These are phyloP conservation scores for Wickerhamomyces canadensis DNA, from an alignment of 805 yeast genomes.

Conservation along the genomic window DNA sequence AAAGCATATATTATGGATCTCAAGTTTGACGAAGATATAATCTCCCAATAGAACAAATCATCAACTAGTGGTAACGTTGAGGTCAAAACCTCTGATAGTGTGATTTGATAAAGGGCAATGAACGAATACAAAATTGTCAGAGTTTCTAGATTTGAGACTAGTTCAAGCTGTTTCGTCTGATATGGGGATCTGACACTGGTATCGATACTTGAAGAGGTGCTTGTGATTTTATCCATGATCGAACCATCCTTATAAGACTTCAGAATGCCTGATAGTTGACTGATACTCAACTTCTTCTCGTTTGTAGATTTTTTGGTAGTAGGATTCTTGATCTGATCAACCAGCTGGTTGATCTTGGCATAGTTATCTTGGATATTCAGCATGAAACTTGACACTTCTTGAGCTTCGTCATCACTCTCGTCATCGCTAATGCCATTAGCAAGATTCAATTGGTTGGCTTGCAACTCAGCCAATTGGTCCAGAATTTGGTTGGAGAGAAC, in stretches of 20 bases:
- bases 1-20: slow-evolving; percentile 31
- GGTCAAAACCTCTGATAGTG: slow-evolving; percentile 29
- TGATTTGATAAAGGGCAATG: slow-evolving; percentile 28
- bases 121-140: slow-evolving; percentile 27
- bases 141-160: slow-evolving; percentile 21
- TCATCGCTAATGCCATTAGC: background rate
- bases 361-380: background rate
- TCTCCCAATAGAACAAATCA: slow-evolving; percentile 44
- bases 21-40: slow-evolving; percentile 27
- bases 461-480: slow-evolving; percentile 13
- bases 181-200: too few species aligned
- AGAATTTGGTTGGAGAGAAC: slow-evolving; percentile 8
- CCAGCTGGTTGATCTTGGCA: background rate
- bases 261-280: slow-evolving; percentile 5
- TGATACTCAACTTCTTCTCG: slow-evolving; percentile 4
- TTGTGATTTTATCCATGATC: background rate
- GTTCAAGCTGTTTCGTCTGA: slow-evolving; percentile 8
- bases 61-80: slow-evolving; percentile 38
- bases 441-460: slow-evolving; percentile 3
- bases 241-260: slow-evolving; percentile 11
- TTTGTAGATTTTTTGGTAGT: background rate
- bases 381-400: background rate
- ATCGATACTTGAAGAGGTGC: too few species aligned
- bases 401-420: background rate
- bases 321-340: background rate